phyloP scores from a whole-genome alignment of 345 rosid species.

The Populus tremula region DNA sequence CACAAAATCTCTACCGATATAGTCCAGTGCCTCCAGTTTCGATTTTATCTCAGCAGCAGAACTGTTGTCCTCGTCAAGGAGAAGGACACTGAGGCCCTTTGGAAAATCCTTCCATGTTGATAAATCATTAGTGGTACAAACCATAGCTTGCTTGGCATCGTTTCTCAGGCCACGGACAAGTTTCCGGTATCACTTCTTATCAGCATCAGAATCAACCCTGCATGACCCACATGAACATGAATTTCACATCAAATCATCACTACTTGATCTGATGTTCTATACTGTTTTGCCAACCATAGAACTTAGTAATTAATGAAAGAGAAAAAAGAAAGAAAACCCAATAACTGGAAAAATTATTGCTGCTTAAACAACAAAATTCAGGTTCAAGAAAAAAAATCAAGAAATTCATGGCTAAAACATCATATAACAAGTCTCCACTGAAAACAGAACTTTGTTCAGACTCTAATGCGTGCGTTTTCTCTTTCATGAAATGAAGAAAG shows the following conservation, averaged over 20 bases:
- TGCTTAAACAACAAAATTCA: background rate
- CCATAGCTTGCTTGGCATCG: slow-evolving; percentile 99
- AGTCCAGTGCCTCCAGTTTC: slow-evolving; percentile 84
- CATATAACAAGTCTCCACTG: background rate
- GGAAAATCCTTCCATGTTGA: slow-evolving; percentile 92
- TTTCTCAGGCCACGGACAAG: slow-evolving; percentile 60
- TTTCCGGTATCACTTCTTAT: slow-evolving; percentile 23
- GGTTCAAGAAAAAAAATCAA: background rate
- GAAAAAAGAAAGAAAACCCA: slow-evolving; percentile 3
- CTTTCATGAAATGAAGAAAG: background rate
- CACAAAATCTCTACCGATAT: slow-evolving; percentile 59
- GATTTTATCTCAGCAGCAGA: slow-evolving; percentile 67
- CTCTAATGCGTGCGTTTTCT: background rate
- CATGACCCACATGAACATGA: slow-evolving; percentile 23
- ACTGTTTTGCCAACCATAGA: background rate
- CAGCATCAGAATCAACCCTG: slow-evolving; percentile 28
- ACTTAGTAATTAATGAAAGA: background rate
- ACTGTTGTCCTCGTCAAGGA: slow-evolving; percentile 54
- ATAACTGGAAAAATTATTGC: background rate
- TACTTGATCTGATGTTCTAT: slow-evolving; percentile 6
- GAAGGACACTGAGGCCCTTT: slow-evolving; percentile 89
- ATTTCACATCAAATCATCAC: slow-evolving; percentile 2
- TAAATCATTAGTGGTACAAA: slow-evolving; percentile 71
- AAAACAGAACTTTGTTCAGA: background rate
- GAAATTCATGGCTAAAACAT: background rate